Evolutionary conservation across 352 stramenopile genomes (phyloP).

Genomic region (Pythium phragmitis): DNA sequence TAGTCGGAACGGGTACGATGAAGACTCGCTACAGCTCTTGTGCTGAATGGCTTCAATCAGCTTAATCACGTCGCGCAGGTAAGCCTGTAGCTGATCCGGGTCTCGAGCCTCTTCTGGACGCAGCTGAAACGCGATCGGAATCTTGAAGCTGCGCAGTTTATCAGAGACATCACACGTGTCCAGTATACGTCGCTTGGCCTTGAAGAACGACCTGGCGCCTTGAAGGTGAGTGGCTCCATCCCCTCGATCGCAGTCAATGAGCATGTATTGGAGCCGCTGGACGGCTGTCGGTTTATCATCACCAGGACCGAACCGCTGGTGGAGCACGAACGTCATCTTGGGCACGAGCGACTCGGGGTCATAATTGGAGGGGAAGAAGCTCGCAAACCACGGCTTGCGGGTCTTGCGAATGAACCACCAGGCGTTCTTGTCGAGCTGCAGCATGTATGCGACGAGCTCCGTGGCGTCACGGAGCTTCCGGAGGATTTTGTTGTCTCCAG

Average conservation of each 20-base stretch:
- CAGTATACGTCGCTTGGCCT: constrained; percentile 3
- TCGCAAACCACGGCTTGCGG: constrained; percentile 8
- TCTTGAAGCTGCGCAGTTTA: constrained; percentile 2
- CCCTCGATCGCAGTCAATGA: neutral
- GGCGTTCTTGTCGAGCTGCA: neutral
- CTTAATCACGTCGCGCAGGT: constrained; percentile 6
- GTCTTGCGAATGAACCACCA: constrained; percentile 12
- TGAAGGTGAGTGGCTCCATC: neutral
- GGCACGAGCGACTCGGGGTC: constrained; percentile 11
- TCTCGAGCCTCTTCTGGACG: neutral
- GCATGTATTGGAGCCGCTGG: constrained; percentile 5
- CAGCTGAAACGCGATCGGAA: constrained; percentile 3
- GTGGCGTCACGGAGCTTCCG: no score
- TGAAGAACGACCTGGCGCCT: neutral
- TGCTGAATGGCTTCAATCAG: neutral
- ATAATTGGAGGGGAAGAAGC: constrained; percentile 17
- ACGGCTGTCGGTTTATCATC: neutral
- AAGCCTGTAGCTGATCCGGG: neutral
- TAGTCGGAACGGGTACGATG: constrained; percentile 7
- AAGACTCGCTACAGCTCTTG: neutral
- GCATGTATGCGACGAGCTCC: no score
- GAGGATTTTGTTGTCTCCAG: no score
- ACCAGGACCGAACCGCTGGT: constrained; percentile 5
- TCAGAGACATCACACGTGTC: constrained; percentile 1
- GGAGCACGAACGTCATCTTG: constrained; percentile 19